Percentiles rank a stretch among this genome's conserved stretches.
Evolutionary conservation across 2,329 filamentous ascomycete genomes (phyloP).

Genomic region (Macrophomina pseudophaseolina): DNA sequence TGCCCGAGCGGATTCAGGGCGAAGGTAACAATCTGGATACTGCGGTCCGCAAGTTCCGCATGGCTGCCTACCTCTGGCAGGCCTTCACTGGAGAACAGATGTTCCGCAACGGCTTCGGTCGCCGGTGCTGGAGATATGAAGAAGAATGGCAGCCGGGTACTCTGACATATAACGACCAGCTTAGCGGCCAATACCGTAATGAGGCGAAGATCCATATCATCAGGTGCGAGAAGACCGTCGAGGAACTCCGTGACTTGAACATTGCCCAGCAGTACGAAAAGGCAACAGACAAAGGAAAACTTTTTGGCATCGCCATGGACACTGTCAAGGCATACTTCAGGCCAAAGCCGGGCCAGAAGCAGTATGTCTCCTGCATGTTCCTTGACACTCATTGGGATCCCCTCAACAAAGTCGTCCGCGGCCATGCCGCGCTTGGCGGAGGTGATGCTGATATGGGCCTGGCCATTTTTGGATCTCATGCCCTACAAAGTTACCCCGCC

Average conservation of each 20-base stretch:
- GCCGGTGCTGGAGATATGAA: constrained; percentile 86
- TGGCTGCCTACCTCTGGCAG: constrained; percentile 96
- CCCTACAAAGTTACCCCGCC: constrained; percentile 86
- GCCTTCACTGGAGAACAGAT: constrained; percentile 97
- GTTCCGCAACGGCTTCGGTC: constrained; percentile 84
- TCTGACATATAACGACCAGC: constrained; percentile 74
- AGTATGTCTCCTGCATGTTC: constrained; percentile 85
- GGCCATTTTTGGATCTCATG: constrained; percentile 91
- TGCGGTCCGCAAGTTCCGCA: constrained; percentile 88
- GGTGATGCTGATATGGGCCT: constrained; percentile 75
- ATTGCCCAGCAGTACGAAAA: constrained; percentile 76
- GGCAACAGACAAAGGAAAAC: constrained; percentile 71
- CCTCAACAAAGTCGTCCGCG: constrained; percentile 69
- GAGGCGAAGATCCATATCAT: constrained; percentile 91
- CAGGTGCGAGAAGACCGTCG: constrained; percentile 79
- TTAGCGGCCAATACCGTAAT: constrained; percentile 76
- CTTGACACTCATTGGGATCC: constrained; percentile 90
- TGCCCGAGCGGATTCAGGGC: constrained; percentile 73
- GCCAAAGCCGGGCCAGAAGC: constrained; percentile 75
- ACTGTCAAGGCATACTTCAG: constrained; percentile 81
- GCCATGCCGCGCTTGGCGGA: constrained; percentile 84
- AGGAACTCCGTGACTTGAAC: constrained; percentile 79
- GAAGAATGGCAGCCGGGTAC: constrained; percentile 93
- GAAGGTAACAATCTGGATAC: constrained; percentile 83
- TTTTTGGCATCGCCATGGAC: constrained; percentile 78